Percentiles rank a stretch among this genome's conserved stretches.
These are phyloP conservation scores for Euphorbia tirucalli DNA, from an alignment of 345 rosid genomes.

Conservation along the genomic window DNA sequence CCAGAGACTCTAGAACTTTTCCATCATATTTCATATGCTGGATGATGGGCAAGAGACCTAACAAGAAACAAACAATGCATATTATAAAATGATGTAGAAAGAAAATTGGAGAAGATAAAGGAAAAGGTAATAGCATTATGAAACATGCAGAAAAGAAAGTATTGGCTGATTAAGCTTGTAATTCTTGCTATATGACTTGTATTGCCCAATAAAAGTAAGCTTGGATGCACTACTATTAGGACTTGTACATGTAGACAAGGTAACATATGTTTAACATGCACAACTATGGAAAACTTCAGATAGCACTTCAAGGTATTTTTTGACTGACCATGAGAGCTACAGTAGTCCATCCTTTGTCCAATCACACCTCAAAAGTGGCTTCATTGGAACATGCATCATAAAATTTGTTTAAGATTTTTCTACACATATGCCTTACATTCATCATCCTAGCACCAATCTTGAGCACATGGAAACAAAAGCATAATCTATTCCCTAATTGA, in stretches of 20 bases:
- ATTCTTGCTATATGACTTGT: background rate
- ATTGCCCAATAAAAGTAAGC: background rate
- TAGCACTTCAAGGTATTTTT: background rate
- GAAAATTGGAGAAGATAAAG: background rate
- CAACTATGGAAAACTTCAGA: background rate
- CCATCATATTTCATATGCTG: slow-evolving; percentile 57
- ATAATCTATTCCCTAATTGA: background rate
- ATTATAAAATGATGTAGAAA: background rate
- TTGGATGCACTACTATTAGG: background rate
- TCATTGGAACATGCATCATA: background rate
- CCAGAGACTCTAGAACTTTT: slow-evolving; percentile 46
- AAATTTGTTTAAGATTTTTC: background rate
- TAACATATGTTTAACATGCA: background rate
- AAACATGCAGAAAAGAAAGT: background rate
- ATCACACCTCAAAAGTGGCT: background rate
- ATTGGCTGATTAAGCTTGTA: background rate
- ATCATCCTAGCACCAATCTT: background rate
- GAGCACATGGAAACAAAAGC: background rate
- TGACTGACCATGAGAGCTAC: background rate
- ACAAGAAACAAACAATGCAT: slow-evolving; percentile 19
- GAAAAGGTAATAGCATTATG: background rate
- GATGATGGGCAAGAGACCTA: slow-evolving; percentile 90
- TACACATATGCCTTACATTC: background rate
- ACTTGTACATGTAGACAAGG: background rate
- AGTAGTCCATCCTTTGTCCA: background rate